phyloP scores from a whole-genome alignment of 2,329 filamentous ascomycete species.

The Epichloe gansuensis region DNA sequence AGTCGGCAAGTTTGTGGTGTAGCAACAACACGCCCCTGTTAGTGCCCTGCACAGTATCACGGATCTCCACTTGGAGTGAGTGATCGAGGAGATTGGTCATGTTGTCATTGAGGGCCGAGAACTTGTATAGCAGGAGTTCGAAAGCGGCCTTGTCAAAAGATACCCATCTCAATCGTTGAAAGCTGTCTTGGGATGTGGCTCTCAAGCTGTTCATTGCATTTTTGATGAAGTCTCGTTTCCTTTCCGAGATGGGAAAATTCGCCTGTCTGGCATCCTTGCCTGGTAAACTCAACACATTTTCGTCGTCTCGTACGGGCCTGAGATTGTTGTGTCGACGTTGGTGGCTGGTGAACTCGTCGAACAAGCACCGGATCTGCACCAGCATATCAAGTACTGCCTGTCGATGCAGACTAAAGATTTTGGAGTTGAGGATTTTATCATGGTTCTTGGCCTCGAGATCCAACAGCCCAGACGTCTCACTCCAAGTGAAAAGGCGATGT shows the following conservation, averaged over 20 bases:
- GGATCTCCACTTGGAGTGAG: slow-evolving; percentile 32
- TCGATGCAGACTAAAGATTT: slow-evolving; percentile 34
- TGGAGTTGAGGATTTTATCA: slow-evolving; percentile 30
- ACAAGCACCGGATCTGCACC: slow-evolving; percentile 33
- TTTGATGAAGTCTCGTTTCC: slow-evolving; percentile 29
- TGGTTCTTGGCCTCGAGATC: slow-evolving; percentile 29
- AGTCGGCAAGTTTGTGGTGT: slow-evolving; percentile 31
- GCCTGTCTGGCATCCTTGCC: slow-evolving; percentile 31
- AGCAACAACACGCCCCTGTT: slow-evolving; percentile 34
- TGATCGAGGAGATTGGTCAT: slow-evolving; percentile 36
- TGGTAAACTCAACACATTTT: slow-evolving; percentile 22
- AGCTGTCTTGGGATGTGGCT: slow-evolving; percentile 22
- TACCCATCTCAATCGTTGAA: slow-evolving; percentile 28
- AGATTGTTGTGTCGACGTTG: slow-evolving; percentile 27
- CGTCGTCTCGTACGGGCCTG: slow-evolving; percentile 20
- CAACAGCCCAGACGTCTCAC: slow-evolving; percentile 34
- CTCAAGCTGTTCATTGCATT: slow-evolving; percentile 28
- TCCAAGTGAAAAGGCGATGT: slow-evolving; percentile 36
- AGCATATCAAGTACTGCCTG: slow-evolving; percentile 36
- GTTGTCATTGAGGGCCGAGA: slow-evolving; percentile 32
- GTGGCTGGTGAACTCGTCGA: slow-evolving; percentile 31
- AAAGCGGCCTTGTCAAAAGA: slow-evolving; percentile 34
- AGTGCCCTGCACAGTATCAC: slow-evolving; percentile 33
- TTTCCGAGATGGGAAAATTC: slow-evolving; percentile 30
- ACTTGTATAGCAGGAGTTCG: slow-evolving; percentile 29